Evolutionary conservation across 1,139 yeast genomes (phyloP), one percentile per base, ranked within the genome.

Genomic region (Saccharomyces hybrid): DNA sequence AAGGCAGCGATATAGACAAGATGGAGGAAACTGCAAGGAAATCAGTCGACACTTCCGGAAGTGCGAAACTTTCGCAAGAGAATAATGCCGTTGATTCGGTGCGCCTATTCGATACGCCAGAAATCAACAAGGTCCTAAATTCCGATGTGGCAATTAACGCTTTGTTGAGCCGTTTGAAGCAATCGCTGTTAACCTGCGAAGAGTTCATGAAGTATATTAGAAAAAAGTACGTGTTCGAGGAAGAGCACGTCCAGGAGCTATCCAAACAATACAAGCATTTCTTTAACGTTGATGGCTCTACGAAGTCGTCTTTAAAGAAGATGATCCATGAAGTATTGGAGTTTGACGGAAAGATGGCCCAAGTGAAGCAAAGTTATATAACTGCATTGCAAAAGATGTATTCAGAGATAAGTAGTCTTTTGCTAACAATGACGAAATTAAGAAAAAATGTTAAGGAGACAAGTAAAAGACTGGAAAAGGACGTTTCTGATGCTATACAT

Each of bases 391-490:
- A 82, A 60, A 84, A 82, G 46, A 91, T 93, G 93, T 82, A 83
- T 65, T 96, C 88, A 63, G 97, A 93, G 69, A 75, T 91, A 58
- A 72, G 77, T n/a, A 84, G 96, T 0, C 76, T 93, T 56, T 77
- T 87, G 26, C 77, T 81, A 28, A 81, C 90, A 1, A 82, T 90
- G 58, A 77, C 87, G 6, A 79, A 87, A 57, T 75, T 84, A 54
- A 78, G 99, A 59, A 91, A 91, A 68, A 65, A 78, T 42, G 75
- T 85, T 54, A 93, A 91, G 69, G 98, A 93, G 50, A 88, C 87
- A 57, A 89, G 91, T 44, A 79, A 82, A 64, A 77, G 88, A 48
- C 82, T 85, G 62, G 99, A 93, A 66, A 88, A 86, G 66, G 95
- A 86, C 56, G 90, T 91, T 48, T 68, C 77, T 9, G 98, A 93